Evolutionary conservation across 225 moss, liverwort and hornwort species (phyloP).

Genomic region (Pseudisothecium myosuroides): DNA sequence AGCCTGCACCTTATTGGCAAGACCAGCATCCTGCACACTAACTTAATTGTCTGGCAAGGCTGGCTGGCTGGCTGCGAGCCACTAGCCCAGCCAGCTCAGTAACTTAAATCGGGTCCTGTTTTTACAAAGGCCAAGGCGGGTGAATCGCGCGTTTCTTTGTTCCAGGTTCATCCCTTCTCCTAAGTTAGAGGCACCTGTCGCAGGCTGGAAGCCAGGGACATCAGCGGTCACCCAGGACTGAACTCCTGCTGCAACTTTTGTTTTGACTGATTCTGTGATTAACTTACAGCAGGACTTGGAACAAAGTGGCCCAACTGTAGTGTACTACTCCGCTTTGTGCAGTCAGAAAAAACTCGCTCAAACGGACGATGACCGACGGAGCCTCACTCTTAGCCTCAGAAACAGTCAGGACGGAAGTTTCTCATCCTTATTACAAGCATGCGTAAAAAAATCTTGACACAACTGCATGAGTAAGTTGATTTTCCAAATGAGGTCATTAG

Average conservation of each 20-base stretch:
- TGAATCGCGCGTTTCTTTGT: background rate
- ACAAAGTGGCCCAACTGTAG: background rate
- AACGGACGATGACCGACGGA: background rate
- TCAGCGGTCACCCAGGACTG: background rate
- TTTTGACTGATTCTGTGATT: constrained; percentile 1
- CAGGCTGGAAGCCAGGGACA: background rate
- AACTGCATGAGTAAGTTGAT: background rate
- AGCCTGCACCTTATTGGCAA: background rate
- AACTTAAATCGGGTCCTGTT: background rate
- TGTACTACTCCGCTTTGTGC: background rate
- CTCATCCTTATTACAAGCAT: background rate
- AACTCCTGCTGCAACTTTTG: background rate
- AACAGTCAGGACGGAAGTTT: background rate
- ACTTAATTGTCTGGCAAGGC: background rate
- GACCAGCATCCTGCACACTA: background rate
- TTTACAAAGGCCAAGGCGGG: background rate
- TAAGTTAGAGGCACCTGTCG: background rate
- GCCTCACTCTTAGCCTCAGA: background rate
- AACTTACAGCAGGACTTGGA: background rate
- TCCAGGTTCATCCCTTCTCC: background rate
- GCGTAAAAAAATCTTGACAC: background rate
- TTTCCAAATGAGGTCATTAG: background rate
- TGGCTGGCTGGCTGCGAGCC: background rate
- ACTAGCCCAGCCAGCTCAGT: background rate
- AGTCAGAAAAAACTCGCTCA: background rate